Base-by-base conservation (phyloP, 352 stramenopile genomes). In the Globisporangium solare region DNA sequence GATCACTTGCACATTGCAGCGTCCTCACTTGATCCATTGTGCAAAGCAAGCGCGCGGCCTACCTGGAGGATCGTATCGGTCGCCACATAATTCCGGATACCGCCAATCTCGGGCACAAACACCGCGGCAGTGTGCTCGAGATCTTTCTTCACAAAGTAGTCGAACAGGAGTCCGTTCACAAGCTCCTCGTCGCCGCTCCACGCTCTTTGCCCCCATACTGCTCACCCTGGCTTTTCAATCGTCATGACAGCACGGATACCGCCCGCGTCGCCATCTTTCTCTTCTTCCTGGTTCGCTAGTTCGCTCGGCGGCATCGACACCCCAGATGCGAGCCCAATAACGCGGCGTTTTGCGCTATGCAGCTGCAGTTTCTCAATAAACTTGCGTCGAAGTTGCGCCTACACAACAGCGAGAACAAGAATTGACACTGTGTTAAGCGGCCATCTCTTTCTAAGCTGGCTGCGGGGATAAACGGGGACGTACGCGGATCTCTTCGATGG, bases 311-410 rank as follows among this genome's bases (percentile, higher is more conserved):
- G 0, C 18, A 27, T 42, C 41, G 27, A 21, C 35, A 41, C 22
- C n/a, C 4, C 17, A 12, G 5, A 12, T 27, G 10, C 24, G 10
- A 20, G 14, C 43, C 20, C 22, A 24, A 12, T 24, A 17, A 31
- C 21, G 7, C 24, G 56, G 7, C 40, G 18, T 15, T 20, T 66
- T 43, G 21, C 37, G 56, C 18, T 64, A 63, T 84, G 67, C 17
- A 73, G 61, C 56, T 79, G 73, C 42, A 91, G 61, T 51, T 91
- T 91, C 58, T 89, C 76, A 20, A 89, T 88, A 32, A 88, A 87
- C 3, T 64, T 63, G 8, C 78, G 70, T n/a, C 80, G 67, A 22
- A 91, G 61, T 51, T 91, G 80, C 10, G 76, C 80, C 78, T 89
- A 15, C n/a, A 48, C 41, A 46, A 43, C 24, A 27, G 17, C 39